These are phyloP conservation scores for Salix dunnii DNA, from an alignment of 345 rosid genomes.

Conservation along the genomic window DNA sequence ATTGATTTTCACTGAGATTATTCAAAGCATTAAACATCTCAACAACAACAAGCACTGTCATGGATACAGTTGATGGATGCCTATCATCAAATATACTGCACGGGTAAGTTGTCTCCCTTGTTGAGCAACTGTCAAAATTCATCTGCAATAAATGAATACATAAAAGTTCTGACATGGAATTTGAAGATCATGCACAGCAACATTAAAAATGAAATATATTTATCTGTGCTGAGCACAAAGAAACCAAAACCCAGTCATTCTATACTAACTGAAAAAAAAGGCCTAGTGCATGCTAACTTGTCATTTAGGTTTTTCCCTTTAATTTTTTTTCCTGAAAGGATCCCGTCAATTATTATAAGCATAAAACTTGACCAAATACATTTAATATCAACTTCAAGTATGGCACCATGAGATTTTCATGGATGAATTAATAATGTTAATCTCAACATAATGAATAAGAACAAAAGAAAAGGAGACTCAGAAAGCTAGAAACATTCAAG, in stretches of 20 bases:
- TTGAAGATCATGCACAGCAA: not conserved
- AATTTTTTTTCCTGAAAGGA: not conserved
- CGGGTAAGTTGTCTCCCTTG: conserved; percentile 80
- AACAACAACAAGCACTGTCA: conserved; percentile 99
- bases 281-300: not conserved
- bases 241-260: not conserved
- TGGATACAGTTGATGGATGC: conserved; percentile 94
- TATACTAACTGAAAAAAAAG: not conserved
- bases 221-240: not conserved
- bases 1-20: conserved; percentile 98
- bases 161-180: not conserved
- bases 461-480: not conserved
- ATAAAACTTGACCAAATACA: not conserved
- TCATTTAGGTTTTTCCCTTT: not conserved
- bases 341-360: not conserved
- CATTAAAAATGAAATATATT: not conserved
- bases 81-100: conserved; percentile 91
- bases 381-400: not conserved
- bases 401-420: not conserved
- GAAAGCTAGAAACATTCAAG: not conserved
- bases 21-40: conserved; percentile 99
- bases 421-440: not conserved
- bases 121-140: conserved; percentile 83
- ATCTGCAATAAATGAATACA: conserved; percentile 50
- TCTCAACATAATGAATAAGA: not conserved